phyloP scores from a whole-genome alignment of 148 eudicot genomes.

The Polygonum aviculare region DNA sequence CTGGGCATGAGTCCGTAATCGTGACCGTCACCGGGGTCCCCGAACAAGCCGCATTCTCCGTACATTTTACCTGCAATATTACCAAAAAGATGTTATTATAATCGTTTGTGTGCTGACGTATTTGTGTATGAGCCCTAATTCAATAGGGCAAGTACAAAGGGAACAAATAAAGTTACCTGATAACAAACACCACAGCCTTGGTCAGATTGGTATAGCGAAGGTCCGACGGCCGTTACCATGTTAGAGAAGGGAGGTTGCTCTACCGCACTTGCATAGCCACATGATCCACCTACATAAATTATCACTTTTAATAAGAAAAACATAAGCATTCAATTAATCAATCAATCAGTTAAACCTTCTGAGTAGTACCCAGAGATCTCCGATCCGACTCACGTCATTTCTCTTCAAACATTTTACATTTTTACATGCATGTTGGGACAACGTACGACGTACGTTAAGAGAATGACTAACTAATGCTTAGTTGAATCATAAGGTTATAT shows the following conservation, averaged over 20 bases:
- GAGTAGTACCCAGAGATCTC: too few species aligned
- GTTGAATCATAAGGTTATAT: neutral
- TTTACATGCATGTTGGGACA: too few species aligned
- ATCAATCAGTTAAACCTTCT: too few species aligned
- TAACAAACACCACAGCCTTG: conserved; percentile 79
- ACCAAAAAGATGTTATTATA: too few species aligned
- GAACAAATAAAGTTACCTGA: conserved; percentile 26
- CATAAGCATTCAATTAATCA: too few species aligned
- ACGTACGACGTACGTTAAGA: too few species aligned
- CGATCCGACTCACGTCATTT: neutral
- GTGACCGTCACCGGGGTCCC: conserved; percentile 53
- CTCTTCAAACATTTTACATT: too few species aligned
- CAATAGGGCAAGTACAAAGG: too few species aligned
- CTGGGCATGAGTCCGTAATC: conserved; percentile 66
- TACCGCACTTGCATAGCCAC: conserved; percentile 59
- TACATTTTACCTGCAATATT: conserved; percentile 49
- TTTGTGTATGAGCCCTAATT: too few species aligned
- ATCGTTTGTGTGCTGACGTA: neutral
- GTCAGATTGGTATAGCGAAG: conserved; percentile 47
- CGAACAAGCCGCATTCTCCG: conserved; percentile 44
- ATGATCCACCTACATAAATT: conserved; percentile 55
- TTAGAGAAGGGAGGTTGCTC: conserved; percentile 45
- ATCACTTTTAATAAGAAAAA: neutral
- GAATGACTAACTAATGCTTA: too few species aligned
- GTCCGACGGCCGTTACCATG: conserved; percentile 53